phyloP scores from a whole-genome alignment of 305 asterid genomes.

The Stenogyne calaminthoides region DNA sequence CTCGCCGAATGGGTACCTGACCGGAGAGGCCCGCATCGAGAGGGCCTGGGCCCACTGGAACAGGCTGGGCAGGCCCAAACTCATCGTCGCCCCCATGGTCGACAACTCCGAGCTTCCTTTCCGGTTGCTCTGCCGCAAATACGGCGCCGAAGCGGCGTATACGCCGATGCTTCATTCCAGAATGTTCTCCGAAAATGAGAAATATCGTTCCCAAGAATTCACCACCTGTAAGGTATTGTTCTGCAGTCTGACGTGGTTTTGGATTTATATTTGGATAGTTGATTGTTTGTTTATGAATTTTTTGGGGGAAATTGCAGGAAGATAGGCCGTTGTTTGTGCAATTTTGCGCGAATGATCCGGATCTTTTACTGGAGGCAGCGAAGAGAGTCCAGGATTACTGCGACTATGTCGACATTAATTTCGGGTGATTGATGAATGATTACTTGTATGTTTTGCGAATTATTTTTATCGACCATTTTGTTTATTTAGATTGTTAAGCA shows the following conservation, averaged over 20 bases:
- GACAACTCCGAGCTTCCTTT: conserved; percentile 97
- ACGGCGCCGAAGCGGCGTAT: conserved; percentile 94
- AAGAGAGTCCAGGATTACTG: conserved; percentile 77
- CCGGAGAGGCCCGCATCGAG: conserved; percentile 65
- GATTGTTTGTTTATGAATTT: conserved; percentile 3
- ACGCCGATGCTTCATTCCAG: conserved; percentile 97
- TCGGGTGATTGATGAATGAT: conserved; percentile 57
- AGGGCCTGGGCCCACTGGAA: conserved; percentile 93
- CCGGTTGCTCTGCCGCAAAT: conserved; percentile 88
- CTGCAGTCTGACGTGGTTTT: background rate
- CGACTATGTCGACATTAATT: conserved; percentile 90
- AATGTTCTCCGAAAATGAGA: conserved; percentile 71
- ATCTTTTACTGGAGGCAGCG: conserved; percentile 80
- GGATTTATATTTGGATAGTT: background rate
- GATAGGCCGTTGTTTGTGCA: conserved; percentile 95
- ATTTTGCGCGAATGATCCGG: conserved; percentile 95
- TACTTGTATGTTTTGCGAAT: background rate
- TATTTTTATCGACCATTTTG: background rate
- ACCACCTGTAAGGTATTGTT: conserved; percentile 78
- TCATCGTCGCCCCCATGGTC: conserved; percentile 89
- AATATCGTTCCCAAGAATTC: conserved; percentile 79
- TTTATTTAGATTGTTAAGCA: no score
- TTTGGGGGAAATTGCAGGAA: conserved; percentile 53
- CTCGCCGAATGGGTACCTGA: conserved; percentile 60
- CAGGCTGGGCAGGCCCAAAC: conserved; percentile 66